Percentiles rank a stretch among this genome's conserved stretches.
Evolutionary conservation across 2,329 filamentous ascomycete species (phyloP).

Genomic region (Cryphonectria carpinicola): DNA sequence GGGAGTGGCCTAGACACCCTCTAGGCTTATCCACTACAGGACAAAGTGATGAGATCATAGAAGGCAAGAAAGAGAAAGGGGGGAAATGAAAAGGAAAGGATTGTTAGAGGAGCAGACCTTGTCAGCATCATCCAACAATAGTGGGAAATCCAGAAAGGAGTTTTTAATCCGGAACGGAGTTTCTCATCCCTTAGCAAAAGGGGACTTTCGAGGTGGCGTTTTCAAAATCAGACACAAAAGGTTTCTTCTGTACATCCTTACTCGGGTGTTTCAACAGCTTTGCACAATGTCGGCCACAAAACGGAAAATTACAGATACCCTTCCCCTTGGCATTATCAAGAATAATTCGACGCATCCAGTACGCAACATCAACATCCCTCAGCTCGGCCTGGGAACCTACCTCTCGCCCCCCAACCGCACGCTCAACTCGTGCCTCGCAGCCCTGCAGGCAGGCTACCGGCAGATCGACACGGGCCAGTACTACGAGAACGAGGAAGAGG

Average conservation of each 20-base stretch:
- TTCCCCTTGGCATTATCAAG: neutral
- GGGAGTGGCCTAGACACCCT: neutral
- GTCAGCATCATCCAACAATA: neutral
- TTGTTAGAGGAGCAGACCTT: conserved; percentile 1
- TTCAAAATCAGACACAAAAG: neutral
- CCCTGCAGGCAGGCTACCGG: conserved; percentile 55
- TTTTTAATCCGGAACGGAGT: neutral
- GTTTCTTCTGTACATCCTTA: too few relatives aligned
- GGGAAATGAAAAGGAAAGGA: neutral
- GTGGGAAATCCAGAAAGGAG: neutral
- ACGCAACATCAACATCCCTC: conserved; percentile 17
- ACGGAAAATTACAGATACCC: neutral
- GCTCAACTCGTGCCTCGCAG: conserved; percentile 43
- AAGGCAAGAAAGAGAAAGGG: neutral
- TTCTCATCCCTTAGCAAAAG: neutral
- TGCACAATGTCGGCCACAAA: neutral
- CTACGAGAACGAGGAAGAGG: conserved; percentile 65
- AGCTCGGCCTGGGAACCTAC: conserved; percentile 30
- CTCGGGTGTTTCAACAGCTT: neutral
- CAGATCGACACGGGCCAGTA: conserved; percentile 66
- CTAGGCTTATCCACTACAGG: neutral
- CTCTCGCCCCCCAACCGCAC: conserved; percentile 21
- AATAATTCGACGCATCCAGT: neutral
- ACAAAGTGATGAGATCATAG: conserved; percentile 13
- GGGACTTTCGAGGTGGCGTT: neutral